Conservation (phyloP, 2,329 filamentous ascomycete genomes). For the Xylariaceae sp. region DNA sequence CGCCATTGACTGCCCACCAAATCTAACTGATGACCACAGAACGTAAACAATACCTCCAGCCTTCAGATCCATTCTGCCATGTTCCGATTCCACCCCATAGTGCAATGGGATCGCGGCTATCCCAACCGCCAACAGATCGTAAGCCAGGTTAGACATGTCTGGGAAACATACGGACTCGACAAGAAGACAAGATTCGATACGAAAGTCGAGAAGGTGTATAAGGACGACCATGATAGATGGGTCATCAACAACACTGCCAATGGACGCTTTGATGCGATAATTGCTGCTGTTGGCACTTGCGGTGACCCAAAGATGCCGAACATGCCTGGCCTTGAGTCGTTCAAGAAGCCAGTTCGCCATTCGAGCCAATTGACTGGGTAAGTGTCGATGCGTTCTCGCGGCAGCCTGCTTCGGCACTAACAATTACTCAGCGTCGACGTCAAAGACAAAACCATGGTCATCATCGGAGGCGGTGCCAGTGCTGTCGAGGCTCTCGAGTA, state of each 20-base stretch:
- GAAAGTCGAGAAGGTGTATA: slow-evolving; percentile 65
- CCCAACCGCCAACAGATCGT: slow-evolving; percentile 75
- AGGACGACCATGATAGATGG: slow-evolving; percentile 68
- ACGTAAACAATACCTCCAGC: slow-evolving; percentile 77
- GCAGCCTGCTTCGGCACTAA: slow-evolving; percentile 18
- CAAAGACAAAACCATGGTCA: slow-evolving; percentile 70
- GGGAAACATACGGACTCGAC: slow-evolving; percentile 72
- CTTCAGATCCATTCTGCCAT: slow-evolving; percentile 83
- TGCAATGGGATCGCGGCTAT: slow-evolving; percentile 74
- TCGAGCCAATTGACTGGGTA: slow-evolving; percentile 69
- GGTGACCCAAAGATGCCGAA: slow-evolving; percentile 73
- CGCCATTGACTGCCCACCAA: not conserved
- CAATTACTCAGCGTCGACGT: slow-evolving; percentile 54
- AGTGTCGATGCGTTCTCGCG: slow-evolving; percentile 2
- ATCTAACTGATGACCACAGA: slow-evolving; percentile 19
- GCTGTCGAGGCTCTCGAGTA: slow-evolving; percentile 83
- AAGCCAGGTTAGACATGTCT: slow-evolving; percentile 66
- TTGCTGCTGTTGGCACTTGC: slow-evolving; percentile 77
- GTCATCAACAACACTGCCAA: slow-evolving; percentile 70
- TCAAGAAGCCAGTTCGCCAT: slow-evolving; percentile 71
- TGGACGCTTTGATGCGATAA: slow-evolving; percentile 74
- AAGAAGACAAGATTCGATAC: slow-evolving; percentile 70
- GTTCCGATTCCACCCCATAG: slow-evolving; percentile 83
- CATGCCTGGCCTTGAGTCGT: slow-evolving; percentile 68
- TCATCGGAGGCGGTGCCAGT: slow-evolving; percentile 77